phyloP scores from a whole-genome alignment of 805 yeast genomes.

The Maudiozyma bulderi region DNA sequence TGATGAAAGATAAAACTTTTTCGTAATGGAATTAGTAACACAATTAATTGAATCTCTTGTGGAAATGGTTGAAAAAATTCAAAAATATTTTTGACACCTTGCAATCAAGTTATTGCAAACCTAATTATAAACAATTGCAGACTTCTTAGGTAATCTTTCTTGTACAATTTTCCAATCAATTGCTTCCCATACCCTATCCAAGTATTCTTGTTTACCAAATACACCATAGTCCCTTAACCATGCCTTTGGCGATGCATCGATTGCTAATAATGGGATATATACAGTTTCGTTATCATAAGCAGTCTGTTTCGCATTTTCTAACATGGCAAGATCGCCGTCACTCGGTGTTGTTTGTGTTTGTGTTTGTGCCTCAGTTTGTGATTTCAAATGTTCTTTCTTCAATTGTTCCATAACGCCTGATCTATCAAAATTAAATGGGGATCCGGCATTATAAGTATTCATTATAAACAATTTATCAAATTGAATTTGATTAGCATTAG shows the following conservation, averaged over 20 bases:
- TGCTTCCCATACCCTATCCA: conserved; percentile 58
- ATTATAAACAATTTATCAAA: conserved; percentile 51
- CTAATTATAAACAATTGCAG: conserved; percentile 1
- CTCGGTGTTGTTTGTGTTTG: not conserved
- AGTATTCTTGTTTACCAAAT: conserved; percentile 55
- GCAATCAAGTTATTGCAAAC: too few species aligned
- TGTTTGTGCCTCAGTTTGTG: not conserved
- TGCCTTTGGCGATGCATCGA: conserved; percentile 64
- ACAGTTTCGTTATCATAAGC: conserved; percentile 14
- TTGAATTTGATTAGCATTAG: not conserved
- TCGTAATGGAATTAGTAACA: too few species aligned
- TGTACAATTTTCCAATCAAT: conserved; percentile 63
- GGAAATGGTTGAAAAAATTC: too few species aligned
- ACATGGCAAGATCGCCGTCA: not conserved
- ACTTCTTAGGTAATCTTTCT: conserved; percentile 31
- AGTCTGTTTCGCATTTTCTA: conserved; percentile 34
- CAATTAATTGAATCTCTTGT: too few species aligned
- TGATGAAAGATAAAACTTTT: too few species aligned
- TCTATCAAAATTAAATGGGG: conserved; percentile 60
- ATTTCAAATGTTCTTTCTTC: conserved; percentile 6
- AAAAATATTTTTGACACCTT: too few species aligned
- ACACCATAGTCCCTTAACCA: conserved; percentile 71
- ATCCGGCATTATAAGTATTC: conserved; percentile 84
- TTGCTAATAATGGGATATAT: conserved; percentile 53
- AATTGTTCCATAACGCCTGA: conserved; percentile 10